Base-by-base conservation (phyloP, 176 grass and related monocot genomes). In the Microstegium vimineum region DNA sequence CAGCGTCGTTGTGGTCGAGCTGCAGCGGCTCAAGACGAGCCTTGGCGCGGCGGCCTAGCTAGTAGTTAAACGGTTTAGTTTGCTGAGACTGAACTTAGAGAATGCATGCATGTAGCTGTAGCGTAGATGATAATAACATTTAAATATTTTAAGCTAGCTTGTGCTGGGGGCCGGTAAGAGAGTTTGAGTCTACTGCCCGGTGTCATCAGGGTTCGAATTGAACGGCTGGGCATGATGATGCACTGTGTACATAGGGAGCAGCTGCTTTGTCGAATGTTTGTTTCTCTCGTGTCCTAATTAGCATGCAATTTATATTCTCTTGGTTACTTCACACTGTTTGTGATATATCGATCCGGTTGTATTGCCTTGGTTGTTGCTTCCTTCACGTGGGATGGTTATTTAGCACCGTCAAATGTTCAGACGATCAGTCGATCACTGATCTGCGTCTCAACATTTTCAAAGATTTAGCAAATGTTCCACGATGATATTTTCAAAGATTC, bases 1-100 rank as follows among this genome's bases (percentile, higher is more conserved):
- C 60, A 97, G 87, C 64, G 94, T 92, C 15, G 81, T 97, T 3
- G 91, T 97, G 4, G 85, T 97, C n/a, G 73, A 94, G 87, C 71
- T 94, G 6, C 75, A 16, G 47, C 52, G 80, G 31, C 75, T 92
- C 23, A 69, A 76, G 69, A 37, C 43, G 34, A 15, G 20, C 74
- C 4, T 32, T 13, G 0, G 49, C 12, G 14, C 18, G 8, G 20
- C 18, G 8, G 20, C 18, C 16, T 1, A 20, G 12, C 6, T 6
- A 43, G 49, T 49, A 6, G 16, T 7, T 54, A n/a, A n/a, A n/a
- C n/a, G 8, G 52, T 14, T 31, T 42, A 36, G 33, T 37, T 59
- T 28, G 4, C 23, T 43, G 17, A 35, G 30, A 32, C 32, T 60
- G 18, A 54, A 16, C 18, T 62, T 3, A 56, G 74, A 81, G 25